Base-by-base conservation (phyloP, 2,329 filamentous ascomycete species). In the Tolypocladium sp. region DNA sequence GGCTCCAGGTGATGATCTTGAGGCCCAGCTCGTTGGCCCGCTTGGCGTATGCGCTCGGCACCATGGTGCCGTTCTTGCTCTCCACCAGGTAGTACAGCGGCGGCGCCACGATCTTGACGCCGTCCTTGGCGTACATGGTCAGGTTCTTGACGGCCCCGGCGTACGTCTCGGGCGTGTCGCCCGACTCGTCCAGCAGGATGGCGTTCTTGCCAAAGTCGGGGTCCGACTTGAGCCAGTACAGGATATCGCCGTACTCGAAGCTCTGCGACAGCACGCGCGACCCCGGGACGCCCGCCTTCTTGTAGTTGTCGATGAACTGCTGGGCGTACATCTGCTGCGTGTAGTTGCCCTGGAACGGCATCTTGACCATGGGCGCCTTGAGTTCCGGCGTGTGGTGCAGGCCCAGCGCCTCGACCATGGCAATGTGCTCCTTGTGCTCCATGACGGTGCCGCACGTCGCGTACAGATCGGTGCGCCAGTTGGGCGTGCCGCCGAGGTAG, bases 381-480 rank as follows among this genome's bases (percentile, higher is more conserved):
- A 89, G 78, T 72, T 89, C 86, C 6, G 84, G 81, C 0, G 83
- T 87, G 72, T 87, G 89, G 63, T 84, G 79, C 12, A 87, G 76
- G 42, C 82, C 85, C 49, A 83, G 76, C 2, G 72, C 70, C 63
- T 88, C 76, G 56, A 85, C 79, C 44, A 87, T 70, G 40, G 76
- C 71, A 65, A 90, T 86, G 71, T 84, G 86, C 62, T 87, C 82
- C 63, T 83, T 77, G 63, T 86, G 80, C 0, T 80, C 80, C 68
- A 87, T 73, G 35, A 86, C 69, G n/a, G 81, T 84, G 59, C 79
- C 84, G 74, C 87, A 90, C 2, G 79, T 80, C 57, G 82, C 73
- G 73, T 88, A 89, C 20, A 89, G 74, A 63, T 88, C 83, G 37
- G 87, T 88, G 49, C 86, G 79, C 79, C 82, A 89, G 63, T 71